Evolutionary conservation across 2,329 filamentous ascomycete species (phyloP).

Genomic region (Fusarium napiforme): DNA sequence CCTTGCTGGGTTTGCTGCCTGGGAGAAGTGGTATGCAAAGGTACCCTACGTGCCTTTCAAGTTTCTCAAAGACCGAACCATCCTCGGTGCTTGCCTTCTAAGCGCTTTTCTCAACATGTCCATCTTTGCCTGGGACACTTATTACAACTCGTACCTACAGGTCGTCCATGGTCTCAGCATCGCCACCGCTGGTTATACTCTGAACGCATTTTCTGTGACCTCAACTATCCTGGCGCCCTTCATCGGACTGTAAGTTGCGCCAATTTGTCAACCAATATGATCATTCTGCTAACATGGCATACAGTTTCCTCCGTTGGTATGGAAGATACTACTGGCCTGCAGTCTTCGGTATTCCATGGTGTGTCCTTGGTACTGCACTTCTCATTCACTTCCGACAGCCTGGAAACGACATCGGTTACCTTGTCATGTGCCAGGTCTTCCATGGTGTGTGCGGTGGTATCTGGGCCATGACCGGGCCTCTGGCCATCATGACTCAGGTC

Average conservation of each 20-base stretch:
- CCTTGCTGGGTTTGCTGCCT: constrained; percentile 62
- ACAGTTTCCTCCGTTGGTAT: constrained; percentile 57
- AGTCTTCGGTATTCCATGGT: constrained; percentile 62
- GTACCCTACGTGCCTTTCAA: constrained; percentile 58
- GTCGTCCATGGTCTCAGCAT: constrained; percentile 61
- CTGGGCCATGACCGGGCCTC: constrained; percentile 53
- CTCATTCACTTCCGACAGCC: constrained; percentile 47
- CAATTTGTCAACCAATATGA: too few species aligned
- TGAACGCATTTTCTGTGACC: constrained; percentile 60
- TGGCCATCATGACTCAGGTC: constrained; percentile 47
- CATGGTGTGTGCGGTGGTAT: constrained; percentile 63
- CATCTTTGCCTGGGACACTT: constrained; percentile 55
- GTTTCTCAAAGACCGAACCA: constrained; percentile 60
- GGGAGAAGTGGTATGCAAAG: constrained; percentile 66
- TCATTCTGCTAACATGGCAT: not conserved
- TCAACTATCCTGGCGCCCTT: constrained; percentile 58
- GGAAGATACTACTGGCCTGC: constrained; percentile 63
- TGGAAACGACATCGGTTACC: constrained; percentile 55
- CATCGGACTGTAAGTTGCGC: constrained; percentile 51
- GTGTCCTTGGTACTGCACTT: constrained; percentile 63
- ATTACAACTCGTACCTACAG: constrained; percentile 62
- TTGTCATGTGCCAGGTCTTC: constrained; percentile 63
- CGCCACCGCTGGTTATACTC: constrained; percentile 59
- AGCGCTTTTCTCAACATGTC: constrained; percentile 54
- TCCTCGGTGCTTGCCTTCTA: constrained; percentile 59